Conservation (phyloP, 345 rosid genomes). For the Dimocarpus longan region DNA sequence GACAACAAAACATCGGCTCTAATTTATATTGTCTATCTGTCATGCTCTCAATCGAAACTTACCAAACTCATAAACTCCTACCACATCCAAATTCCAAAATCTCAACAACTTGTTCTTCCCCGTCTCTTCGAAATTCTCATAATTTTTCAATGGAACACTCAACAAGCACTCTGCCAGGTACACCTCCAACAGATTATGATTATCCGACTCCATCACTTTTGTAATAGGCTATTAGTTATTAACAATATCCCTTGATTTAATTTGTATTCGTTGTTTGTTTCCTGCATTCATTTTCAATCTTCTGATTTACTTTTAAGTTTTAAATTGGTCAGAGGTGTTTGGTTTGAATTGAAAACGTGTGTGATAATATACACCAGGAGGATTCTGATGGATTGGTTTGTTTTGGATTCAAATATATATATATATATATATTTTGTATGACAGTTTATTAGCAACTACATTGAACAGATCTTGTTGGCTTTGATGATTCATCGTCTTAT, state of each 20-base stretch:
- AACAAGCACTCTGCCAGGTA: neutral
- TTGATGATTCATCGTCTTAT: neutral
- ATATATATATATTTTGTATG: neutral
- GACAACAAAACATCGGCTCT: neutral
- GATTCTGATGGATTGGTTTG: neutral
- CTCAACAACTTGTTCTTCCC: neutral
- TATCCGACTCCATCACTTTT: neutral
- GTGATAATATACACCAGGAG: too few relatives aligned
- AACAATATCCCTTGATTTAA: neutral
- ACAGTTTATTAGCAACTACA: neutral
- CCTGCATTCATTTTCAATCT: neutral
- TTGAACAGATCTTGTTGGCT: neutral
- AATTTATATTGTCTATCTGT: too few relatives aligned
- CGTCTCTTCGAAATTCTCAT: neutral
- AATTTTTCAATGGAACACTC: neutral
- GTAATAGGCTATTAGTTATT: too few relatives aligned
- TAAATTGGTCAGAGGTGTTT: neutral
- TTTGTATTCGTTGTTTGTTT: too few relatives aligned
- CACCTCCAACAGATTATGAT: neutral
- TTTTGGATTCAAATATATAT: neutral
- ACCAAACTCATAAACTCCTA: neutral
- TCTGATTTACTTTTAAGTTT: neutral
- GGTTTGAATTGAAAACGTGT: neutral
- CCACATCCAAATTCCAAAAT: neutral
- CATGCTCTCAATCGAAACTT: neutral